A percentile compares a stretch with the other conserved stretches of the same genome.
Evolutionary conservation across 495 filamentous ascomycete genomes (phyloP).

Genomic region (Trichoderma reesei): DNA sequence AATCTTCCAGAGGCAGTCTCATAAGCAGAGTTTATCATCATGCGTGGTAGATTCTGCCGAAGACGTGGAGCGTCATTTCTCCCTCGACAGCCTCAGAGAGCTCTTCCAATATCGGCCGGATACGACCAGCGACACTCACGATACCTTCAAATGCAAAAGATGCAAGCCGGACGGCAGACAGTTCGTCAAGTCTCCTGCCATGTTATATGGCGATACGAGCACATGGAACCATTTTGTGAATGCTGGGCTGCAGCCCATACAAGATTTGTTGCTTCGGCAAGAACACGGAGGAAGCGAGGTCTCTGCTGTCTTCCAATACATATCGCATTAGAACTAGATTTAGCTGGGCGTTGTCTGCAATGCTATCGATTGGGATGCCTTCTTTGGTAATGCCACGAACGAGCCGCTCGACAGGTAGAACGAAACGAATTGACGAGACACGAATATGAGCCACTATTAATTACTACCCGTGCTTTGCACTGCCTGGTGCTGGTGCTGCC

Average conservation of each 20-base stretch:
- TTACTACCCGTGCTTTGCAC: too few species aligned
- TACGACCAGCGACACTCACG: conserved; percentile 88
- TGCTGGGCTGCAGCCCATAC: conserved; percentile 64
- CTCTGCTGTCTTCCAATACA: conserved; percentile 57
- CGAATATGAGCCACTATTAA: too few species aligned
- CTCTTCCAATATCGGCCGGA: conserved; percentile 83
- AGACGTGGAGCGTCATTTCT: conserved; percentile 95
- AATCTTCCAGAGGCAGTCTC: conserved; percentile 96
- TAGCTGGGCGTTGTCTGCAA: background rate
- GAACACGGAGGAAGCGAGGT: conserved; percentile 72
- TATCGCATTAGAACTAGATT: background rate
- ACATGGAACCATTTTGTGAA: conserved; percentile 98
- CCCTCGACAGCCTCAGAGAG: conserved; percentile 75
- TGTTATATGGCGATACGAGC: conserved; percentile 96
- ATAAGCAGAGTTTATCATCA: conserved; percentile 92
- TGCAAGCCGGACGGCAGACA: conserved; percentile 83
- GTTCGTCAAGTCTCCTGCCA: conserved; percentile 77
- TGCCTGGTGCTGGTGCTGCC: too few species aligned
- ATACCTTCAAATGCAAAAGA: conserved; percentile 97
- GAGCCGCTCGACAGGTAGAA: too few species aligned
- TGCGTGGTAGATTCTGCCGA: conserved; percentile 97
- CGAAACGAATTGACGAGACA: too few species aligned
- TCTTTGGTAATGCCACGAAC: too few species aligned
- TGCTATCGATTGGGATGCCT: background rate
- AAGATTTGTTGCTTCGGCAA: conserved; percentile 85